Evolutionary conservation across 768 basidiomycete genomes (phyloP).

Genomic region (Exidia glandulosa): DNA sequence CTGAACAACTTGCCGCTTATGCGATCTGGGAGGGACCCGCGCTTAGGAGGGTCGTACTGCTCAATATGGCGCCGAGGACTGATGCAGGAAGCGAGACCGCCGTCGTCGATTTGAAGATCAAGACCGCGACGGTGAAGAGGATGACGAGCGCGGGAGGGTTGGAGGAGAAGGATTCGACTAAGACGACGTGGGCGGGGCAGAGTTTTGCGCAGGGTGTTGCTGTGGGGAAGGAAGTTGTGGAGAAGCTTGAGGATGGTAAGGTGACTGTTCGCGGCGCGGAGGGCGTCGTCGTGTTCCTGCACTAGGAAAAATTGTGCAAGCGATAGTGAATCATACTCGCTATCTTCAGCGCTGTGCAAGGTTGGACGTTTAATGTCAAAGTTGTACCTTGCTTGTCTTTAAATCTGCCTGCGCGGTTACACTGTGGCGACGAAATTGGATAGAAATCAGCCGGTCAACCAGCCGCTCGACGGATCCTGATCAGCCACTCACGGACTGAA

Average conservation of each 20-base stretch:
- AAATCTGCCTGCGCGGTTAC: no score
- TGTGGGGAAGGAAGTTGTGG: constrained; percentile 12
- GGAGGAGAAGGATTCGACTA: constrained; percentile 16
- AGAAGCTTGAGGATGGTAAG: constrained; percentile 10
- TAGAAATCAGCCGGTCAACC: no score
- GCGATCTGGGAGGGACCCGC: constrained; percentile 21
- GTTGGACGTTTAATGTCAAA: no score
- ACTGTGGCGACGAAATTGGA: no score
- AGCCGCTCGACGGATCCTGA: no score
- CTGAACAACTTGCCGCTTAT: constrained; percentile 18
- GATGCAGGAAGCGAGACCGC: constrained; percentile 10
- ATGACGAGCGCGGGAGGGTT: constrained; percentile 18
- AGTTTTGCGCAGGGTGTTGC: constrained; percentile 20
- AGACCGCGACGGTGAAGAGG: constrained; percentile 12
- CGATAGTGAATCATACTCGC: no score
- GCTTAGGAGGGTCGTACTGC: constrained; percentile 17
- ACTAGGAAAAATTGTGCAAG: not conserved
- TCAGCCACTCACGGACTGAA: no score
- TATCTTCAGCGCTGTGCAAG: no score
- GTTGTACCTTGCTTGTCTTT: no score
- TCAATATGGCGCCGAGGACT: constrained; percentile 12
- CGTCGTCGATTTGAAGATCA: not conserved
- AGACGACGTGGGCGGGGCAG: constrained; percentile 21
- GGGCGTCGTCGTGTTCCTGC: constrained; percentile 19
- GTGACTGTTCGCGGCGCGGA: constrained; percentile 18